phyloP scores from a whole-genome alignment of 2,329 filamentous ascomycete genomes.

The Akanthomyces muscarius region DNA sequence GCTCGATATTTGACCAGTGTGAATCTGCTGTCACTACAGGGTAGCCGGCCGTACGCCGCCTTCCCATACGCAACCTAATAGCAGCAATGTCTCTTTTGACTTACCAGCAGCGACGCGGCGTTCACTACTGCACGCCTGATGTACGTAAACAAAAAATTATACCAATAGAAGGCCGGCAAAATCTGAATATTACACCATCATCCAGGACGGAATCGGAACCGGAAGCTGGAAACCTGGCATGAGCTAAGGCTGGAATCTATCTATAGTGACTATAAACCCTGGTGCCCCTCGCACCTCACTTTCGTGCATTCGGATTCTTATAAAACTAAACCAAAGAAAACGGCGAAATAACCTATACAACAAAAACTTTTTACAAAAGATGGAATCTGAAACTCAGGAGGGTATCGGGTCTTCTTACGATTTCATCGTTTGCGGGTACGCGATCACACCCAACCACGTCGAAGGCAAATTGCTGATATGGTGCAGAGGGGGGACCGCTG shows the following conservation, averaged over 20 bases:
- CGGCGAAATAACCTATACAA: background rate
- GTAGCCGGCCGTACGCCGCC: too few relatives aligned
- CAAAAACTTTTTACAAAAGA: background rate
- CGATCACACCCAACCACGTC: background rate
- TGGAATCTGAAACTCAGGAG: background rate
- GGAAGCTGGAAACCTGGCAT: background rate
- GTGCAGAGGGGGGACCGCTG: constrained; percentile 33
- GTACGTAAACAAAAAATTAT: background rate
- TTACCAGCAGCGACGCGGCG: too few relatives aligned
- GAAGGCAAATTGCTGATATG: background rate
- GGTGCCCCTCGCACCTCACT: background rate
- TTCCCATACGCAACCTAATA: too few relatives aligned
- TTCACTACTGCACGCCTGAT: too few relatives aligned
- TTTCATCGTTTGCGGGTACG: constrained; percentile 34
- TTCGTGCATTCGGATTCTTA: background rate
- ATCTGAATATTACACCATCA: background rate
- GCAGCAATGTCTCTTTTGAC: too few relatives aligned
- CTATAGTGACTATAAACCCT: background rate
- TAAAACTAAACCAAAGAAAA: background rate
- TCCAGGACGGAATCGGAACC: constrained; percentile 5
- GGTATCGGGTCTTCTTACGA: constrained; percentile 24
- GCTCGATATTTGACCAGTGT: too few relatives aligned
- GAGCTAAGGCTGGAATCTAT: background rate
- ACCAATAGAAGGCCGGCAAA: background rate
- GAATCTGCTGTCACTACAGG: too few relatives aligned